Conservation (phyloP, 352 stramenopile genomes). For the Phytophthora sp. region DNA sequence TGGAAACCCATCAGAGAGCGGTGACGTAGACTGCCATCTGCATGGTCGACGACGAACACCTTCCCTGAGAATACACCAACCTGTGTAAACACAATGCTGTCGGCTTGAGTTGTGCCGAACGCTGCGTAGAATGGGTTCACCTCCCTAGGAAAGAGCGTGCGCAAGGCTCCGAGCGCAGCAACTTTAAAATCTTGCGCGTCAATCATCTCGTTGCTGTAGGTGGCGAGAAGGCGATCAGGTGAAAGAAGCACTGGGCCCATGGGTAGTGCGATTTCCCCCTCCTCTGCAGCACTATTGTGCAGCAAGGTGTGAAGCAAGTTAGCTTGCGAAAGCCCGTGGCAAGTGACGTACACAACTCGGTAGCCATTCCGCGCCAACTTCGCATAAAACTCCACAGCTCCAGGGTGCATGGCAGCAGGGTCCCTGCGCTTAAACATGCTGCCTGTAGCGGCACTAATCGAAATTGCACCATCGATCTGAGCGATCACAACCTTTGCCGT, state of each 20-base stretch:
- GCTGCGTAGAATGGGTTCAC: slow-evolving; percentile 87
- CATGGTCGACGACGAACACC: slow-evolving; percentile 71
- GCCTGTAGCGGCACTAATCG: slow-evolving; percentile 41
- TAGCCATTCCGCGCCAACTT: slow-evolving; percentile 77
- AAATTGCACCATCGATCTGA: slow-evolving; percentile 85
- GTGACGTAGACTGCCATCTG: slow-evolving; percentile 61
- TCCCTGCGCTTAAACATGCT: slow-evolving; percentile 59
- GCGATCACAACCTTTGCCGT: slow-evolving; percentile 81
- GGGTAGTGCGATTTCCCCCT: slow-evolving; percentile 46
- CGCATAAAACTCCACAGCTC: slow-evolving; percentile 78
- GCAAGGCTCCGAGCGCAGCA: slow-evolving; percentile 63
- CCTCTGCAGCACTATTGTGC: slow-evolving; percentile 18
- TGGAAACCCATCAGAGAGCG: slow-evolving; percentile 65
- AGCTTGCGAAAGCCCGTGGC: slow-evolving; percentile 59
- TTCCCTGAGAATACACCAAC: slow-evolving; percentile 82
- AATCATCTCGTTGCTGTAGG: slow-evolving; percentile 46
- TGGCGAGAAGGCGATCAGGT: slow-evolving; percentile 60
- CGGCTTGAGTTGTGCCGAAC: slow-evolving; percentile 68
- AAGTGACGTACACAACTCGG: slow-evolving; percentile 82
- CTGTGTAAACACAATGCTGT: slow-evolving; percentile 68
- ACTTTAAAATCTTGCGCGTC: slow-evolving; percentile 73
- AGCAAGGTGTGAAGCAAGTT: slow-evolving; percentile 57
- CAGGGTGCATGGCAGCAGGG: slow-evolving; percentile 49
- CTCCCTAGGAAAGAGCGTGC: slow-evolving; percentile 71
- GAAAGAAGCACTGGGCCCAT: slow-evolving; percentile 76